Conservation (phyloP, 768 basidiomycete genomes). For the Termitomyces bulborhizus region DNA sequence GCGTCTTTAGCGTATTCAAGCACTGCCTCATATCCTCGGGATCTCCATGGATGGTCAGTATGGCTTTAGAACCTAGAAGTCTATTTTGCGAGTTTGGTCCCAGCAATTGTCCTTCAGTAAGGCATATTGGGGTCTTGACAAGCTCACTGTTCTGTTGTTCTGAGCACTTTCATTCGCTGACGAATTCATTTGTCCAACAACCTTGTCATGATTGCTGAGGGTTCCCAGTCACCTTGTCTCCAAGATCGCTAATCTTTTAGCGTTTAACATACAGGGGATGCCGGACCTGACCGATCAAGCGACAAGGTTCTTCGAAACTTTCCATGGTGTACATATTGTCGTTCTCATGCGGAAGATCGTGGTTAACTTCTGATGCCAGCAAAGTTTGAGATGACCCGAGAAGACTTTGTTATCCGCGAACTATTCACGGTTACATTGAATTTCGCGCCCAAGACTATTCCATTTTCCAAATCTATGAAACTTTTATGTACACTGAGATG, state of each 20-base stretch:
- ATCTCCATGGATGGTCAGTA: conserved; percentile 6
- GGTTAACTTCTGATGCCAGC: neutral
- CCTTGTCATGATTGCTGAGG: neutral
- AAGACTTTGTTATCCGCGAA: neutral
- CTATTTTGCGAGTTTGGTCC: conserved; percentile 1
- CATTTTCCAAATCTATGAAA: neutral
- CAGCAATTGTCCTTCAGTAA: neutral
- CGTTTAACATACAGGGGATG: conserved; percentile 11
- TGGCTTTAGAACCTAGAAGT: conserved; percentile 2
- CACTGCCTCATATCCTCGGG: conserved; percentile 10
- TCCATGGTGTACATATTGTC: neutral
- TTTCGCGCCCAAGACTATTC: neutral
- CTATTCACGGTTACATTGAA: neutral
- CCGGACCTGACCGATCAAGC: conserved; percentile 3
- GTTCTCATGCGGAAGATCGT: neutral
- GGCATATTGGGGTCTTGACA: neutral
- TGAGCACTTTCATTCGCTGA: neutral
- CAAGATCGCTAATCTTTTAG: conserved; percentile 2
- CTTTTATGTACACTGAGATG: too few relatives aligned
- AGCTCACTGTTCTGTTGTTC: too few relatives aligned
- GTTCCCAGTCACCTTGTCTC: neutral
- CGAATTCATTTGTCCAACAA: too few relatives aligned
- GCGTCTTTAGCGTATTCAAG: conserved; percentile 1
- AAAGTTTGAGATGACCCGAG: neutral
- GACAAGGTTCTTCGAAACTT: conserved; percentile 9